Base-by-base conservation (phyloP, 2,329 filamentous ascomycete genomes). In the Arthroderma sp. region DNA sequence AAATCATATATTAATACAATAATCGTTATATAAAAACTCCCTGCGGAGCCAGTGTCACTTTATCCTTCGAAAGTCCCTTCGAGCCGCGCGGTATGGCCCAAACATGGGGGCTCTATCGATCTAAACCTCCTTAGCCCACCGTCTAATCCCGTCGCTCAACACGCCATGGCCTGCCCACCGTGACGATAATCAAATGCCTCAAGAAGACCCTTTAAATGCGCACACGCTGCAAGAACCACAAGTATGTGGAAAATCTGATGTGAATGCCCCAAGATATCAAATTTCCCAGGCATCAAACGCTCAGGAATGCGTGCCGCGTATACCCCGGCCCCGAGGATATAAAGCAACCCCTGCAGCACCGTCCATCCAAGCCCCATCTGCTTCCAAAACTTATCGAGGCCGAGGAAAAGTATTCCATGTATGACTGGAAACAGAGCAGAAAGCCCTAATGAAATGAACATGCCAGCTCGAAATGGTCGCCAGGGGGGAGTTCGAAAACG, bases 201-300 rank as follows among this genome's bases (percentile, higher is more conserved):
- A 29, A 84, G 60, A 66, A 96, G 73, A 40, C 85, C 88, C 43
- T 79, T 80, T 48, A 96, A 69, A 68, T 98, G 91, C 27, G 82
- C 76, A 1, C 76, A 74, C 0, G 86, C 89, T 0, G 91, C 91
- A 49, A 87, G 63, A 10, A 96, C 70, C 29, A 98, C 88, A 51
- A 91, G 74, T 34, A 94, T 69, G 67, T 98, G 91, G 63, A 98
- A 98, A 51, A 98, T 83, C 66, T 98, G 91, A 64, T 98, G 91
- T 15, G 86, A 94, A 59, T 81, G 87, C 33, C 91, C 89, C 76
- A 84, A 84, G 42, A 95, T 84, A 64, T 98, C 91, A 58, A 89
- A 95, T 5, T 63, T 70, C 1, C 86, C 85, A 0, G 89, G 91
- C 38, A 69, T 75, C 56, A 74, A 77, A 48, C 86, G 74, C 67